phyloP scores from a whole-genome alignment of 306 rosid genomes.

The Casuarina cunninghamiana region DNA sequence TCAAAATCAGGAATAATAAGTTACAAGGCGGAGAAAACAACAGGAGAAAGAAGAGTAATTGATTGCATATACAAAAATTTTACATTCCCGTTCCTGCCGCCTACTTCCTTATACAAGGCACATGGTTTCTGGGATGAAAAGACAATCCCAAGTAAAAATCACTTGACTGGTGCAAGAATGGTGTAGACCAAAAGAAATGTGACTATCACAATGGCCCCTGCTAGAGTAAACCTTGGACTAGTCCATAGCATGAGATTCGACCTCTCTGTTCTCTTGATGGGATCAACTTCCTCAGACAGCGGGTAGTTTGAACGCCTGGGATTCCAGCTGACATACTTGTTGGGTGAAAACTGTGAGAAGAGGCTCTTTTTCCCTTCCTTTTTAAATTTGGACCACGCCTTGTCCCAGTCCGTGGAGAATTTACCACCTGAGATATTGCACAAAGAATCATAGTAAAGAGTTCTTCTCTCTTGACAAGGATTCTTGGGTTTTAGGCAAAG shows the following conservation, averaged over 20 bases:
- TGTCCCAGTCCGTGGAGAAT: slow-evolving; percentile 85
- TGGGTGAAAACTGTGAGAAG: slow-evolving; percentile 64
- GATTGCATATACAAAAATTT: slow-evolving; percentile 25
- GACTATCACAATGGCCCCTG: slow-evolving; percentile 73
- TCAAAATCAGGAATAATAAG: neutral
- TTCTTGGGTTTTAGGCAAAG: neutral
- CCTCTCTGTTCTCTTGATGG: slow-evolving; percentile 86
- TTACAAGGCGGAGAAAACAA: neutral
- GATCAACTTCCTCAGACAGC: slow-evolving; percentile 85
- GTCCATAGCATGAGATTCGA: slow-evolving; percentile 86
- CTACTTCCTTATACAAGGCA: slow-evolving; percentile 7
- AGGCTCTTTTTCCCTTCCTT: slow-evolving; percentile 65
- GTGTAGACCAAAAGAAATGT: slow-evolving; percentile 75
- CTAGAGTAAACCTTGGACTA: slow-evolving; percentile 78
- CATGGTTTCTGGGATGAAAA: slow-evolving; percentile 1
- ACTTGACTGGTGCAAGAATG: slow-evolving; percentile 73
- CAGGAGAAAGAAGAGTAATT: slow-evolving; percentile 22
- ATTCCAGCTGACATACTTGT: slow-evolving; percentile 92
- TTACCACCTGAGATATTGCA: slow-evolving; percentile 57
- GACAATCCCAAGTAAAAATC: slow-evolving; percentile 10
- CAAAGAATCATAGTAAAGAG: neutral
- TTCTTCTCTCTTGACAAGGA: neutral
- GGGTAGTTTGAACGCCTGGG: slow-evolving; percentile 71
- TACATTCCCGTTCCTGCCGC: slow-evolving; percentile 21
- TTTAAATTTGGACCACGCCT: slow-evolving; percentile 82